phyloP scores from a whole-genome alignment of 768 basidiomycete species.

The Lentinula detonsa region DNA sequence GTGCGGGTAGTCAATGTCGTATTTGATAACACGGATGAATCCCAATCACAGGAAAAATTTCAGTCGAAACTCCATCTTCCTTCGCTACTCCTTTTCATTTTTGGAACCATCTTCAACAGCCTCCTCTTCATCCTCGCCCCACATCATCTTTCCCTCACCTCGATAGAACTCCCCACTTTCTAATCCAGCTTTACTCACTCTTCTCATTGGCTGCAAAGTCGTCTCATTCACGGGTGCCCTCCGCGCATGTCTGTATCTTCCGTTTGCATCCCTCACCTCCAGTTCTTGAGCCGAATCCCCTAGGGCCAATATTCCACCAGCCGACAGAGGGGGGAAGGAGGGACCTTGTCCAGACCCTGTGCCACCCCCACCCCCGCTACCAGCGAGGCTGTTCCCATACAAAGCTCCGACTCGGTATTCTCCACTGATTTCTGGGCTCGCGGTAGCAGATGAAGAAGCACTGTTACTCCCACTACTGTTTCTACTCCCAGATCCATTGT shows the following conservation, averaged over 20 bases:
- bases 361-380: not conserved
- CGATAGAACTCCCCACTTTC: constrained; percentile 42
- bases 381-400: not conserved
- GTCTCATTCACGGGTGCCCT: constrained; percentile 83
- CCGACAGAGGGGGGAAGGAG: constrained; percentile 7
- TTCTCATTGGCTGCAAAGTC: constrained; percentile 82
- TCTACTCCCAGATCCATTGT: not conserved
- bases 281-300: constrained; percentile 75
- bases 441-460: constrained; percentile 1
- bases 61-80: not conserved
- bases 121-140: constrained; percentile 1
- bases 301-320: constrained; percentile 29
- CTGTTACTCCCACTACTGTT: not conserved
- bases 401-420: not conserved
- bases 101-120: not conserved
- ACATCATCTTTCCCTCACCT: not conserved
- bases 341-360: not conserved
- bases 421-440: constrained; percentile 1
- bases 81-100: not conserved
- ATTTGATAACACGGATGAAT: not conserved
- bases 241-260: constrained; percentile 83
- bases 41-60: not conserved
- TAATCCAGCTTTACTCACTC: constrained; percentile 91
- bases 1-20: not conserved
- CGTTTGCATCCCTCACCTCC: constrained; percentile 83